phyloP scores from a whole-genome alignment of 495 filamentous ascomycete species.

The Podospora pseudopauciseta region DNA sequence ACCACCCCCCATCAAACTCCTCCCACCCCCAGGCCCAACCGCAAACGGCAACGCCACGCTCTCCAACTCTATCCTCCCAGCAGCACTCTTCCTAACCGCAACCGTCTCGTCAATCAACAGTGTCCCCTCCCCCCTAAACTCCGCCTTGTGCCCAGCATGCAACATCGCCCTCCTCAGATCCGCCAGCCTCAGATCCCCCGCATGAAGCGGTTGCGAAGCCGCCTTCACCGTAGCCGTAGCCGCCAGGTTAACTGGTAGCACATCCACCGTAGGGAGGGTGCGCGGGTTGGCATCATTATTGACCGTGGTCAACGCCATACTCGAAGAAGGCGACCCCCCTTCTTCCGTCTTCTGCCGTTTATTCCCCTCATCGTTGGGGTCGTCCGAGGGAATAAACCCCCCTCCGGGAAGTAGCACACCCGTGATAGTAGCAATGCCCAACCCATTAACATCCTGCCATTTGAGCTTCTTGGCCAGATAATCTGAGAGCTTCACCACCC shows the following conservation, averaged over 20 bases:
- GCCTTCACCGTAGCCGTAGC: slow-evolving; percentile 63
- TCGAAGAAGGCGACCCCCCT: background rate
- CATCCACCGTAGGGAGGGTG: slow-evolving; percentile 64
- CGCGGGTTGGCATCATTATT: slow-evolving; percentile 8
- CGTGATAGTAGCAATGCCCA: slow-evolving; percentile 85
- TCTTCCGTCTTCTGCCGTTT: slow-evolving; percentile 32
- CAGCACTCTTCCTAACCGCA: slow-evolving; percentile 81
- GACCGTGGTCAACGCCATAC: slow-evolving; percentile 1
- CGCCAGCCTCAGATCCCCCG: slow-evolving; percentile 86
- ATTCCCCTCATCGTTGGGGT: slow-evolving; percentile 39
- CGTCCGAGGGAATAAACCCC: slow-evolving; percentile 53
- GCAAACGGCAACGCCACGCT: slow-evolving; percentile 54
- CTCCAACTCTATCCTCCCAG: slow-evolving; percentile 86
- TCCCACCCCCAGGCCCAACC: background rate
- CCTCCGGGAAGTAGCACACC: slow-evolving; percentile 54
- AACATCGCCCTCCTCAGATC: slow-evolving; percentile 84
- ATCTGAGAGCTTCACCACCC: slow-evolving; percentile 86
- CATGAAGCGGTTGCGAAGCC: slow-evolving; percentile 83
- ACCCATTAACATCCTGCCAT: slow-evolving; percentile 88
- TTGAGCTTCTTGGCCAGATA: slow-evolving; percentile 75
- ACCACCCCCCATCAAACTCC: background rate
- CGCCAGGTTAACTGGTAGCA: slow-evolving; percentile 70
- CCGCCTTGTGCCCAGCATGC: slow-evolving; percentile 75
- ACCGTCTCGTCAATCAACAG: slow-evolving; percentile 83
- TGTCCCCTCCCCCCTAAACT: slow-evolving; percentile 91